Evolutionary conservation across 148 eudicot genomes (phyloP), one percentile per base, ranked within the genome.

Genomic region (Camellia granthamiana): DNA sequence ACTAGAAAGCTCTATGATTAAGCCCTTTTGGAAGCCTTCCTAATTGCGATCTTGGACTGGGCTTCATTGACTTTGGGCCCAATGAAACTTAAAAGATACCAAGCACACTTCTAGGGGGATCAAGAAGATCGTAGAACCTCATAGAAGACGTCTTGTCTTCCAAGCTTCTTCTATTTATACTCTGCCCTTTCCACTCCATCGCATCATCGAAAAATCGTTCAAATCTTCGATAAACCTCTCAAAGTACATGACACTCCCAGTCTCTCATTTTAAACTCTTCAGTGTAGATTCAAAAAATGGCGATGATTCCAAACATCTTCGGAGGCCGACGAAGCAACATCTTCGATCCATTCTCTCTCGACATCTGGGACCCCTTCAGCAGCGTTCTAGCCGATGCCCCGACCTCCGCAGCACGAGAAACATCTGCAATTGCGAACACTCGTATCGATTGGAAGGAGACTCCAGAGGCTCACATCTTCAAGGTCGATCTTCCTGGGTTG

Each of bases 361-460:
- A 73, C 76, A 4, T 73, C 10, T 73, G 63, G 76, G 62, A 73
- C 62, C 76, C 76, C 0, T 46, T 72, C 42, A n/a, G 23, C 16
- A 23, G 42, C 8, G 62, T 62, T 2, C 8, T 73, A 11, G 38
- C 62, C 63, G 30, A 73, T 62, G 10, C 16, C 8, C 75, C 76
- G 11, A 30, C 14, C 21, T 69, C 76, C 4, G 30, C 44, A 9
- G 62, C 12, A 1, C 55, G 23, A 0, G 76, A 73, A 58, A 55
- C 21, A 46, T 55, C 62, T 1, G 42, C 56, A 15, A 13, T 73
- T 12, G 19, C 76, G 12, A 73, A 73, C 12, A 62, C 52, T 19
- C 44, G 62, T 1, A 73, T 73, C 62, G 76, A 73, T 46, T 73
- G 76, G 76, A 41, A 56, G 13, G 76, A 73, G 76, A 73, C 76